Conservation (phyloP, 805 yeast species). For the Candida maris region DNA sequence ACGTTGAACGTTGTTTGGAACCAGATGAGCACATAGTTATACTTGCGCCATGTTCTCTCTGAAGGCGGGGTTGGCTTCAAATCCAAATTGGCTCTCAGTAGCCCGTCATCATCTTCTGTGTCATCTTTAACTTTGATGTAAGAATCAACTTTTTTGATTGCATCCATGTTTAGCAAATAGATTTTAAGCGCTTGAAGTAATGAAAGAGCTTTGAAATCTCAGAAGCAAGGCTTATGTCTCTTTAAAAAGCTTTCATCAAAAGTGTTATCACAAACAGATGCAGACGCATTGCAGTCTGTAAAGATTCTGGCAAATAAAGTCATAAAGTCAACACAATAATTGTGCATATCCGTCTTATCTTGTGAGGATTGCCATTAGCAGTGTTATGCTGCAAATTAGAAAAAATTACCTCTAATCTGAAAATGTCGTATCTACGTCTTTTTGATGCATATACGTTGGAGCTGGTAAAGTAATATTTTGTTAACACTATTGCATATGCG, state of each 20-base stretch:
- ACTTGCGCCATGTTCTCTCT: conserved; percentile 34
- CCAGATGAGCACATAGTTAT: conserved; percentile 21
- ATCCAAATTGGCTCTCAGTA: conserved; percentile 32
- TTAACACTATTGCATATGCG: no score
- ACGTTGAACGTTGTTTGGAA: conserved; percentile 24
- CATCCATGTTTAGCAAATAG: conserved; percentile 14
- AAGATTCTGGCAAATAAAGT: not conserved
- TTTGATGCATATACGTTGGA: no score
- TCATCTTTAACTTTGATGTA: conserved; percentile 14
- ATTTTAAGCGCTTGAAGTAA: not conserved
- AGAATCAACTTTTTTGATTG: conserved; percentile 26
- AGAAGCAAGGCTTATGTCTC: no score
- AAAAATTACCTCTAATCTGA: no score
- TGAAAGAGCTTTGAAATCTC: not conserved
- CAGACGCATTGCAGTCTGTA: not conserved
- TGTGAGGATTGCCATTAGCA: no score
- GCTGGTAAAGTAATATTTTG: no score
- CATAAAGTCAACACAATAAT: not conserved
- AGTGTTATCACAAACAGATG: not conserved
- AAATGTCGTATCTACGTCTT: no score
- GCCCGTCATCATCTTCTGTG: conserved; percentile 20
- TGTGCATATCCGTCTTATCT: not conserved
- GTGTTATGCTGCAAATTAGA: no score
- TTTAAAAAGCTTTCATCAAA: no score
- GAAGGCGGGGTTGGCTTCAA: conserved; percentile 35